Conservation (phyloP, 345 rosid species). For the Eucalyptus lansdowneana region DNA sequence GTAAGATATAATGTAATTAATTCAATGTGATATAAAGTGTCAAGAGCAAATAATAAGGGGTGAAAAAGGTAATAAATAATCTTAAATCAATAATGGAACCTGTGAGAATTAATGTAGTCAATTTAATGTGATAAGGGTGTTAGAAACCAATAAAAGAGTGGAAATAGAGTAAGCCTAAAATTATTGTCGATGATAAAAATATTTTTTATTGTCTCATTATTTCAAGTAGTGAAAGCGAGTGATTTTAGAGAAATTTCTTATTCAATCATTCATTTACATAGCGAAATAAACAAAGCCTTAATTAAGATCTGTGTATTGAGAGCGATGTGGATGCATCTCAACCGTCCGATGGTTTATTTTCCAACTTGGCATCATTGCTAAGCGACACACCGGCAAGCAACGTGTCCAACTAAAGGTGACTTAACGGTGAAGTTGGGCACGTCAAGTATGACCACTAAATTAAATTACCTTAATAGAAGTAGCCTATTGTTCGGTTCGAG, state of each 20-base stretch:
- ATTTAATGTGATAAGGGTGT: too few species aligned
- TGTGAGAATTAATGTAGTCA: rapidly evolving
- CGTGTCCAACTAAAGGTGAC: background rate
- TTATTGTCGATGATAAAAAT: rapidly evolving
- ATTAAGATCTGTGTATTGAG: background rate
- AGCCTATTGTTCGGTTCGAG: background rate
- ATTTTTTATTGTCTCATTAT: rapidly evolving
- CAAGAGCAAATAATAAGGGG: too few species aligned
- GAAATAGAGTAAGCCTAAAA: background rate
- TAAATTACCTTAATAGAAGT: background rate
- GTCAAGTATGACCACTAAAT: background rate
- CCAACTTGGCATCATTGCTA: background rate
- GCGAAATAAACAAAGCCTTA: rapidly evolving
- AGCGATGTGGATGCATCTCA: background rate
- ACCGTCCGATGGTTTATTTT: background rate
- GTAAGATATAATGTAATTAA: rapidly evolving
- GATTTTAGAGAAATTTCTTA: rapidly evolving
- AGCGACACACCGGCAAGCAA: rapidly evolving
- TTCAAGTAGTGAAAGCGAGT: rapidly evolving
- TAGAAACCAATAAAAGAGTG: rapidly evolving
- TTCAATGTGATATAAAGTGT: too few species aligned
- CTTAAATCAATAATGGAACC: too few species aligned
- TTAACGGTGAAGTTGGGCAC: background rate
- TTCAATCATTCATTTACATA: rapidly evolving
- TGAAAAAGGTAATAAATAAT: too few species aligned